A percentile compares a stretch with the other conserved stretches of the same genome.
Evolutionary conservation across 441 rosid species (phyloP).

Genomic region (Euphorbia corollata): DNA sequence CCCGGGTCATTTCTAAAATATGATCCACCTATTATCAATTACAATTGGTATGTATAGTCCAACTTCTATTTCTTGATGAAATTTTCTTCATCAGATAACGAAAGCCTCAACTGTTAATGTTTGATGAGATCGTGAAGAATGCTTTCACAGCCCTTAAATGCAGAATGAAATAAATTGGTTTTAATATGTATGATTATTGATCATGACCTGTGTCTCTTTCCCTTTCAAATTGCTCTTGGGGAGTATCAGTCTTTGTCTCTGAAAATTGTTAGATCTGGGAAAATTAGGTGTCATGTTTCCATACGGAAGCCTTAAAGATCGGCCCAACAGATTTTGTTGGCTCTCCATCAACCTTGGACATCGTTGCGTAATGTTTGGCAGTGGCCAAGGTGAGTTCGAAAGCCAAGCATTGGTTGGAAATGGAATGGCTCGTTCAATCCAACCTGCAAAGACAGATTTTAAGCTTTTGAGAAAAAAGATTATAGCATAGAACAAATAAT

Average conservation of each 20-base stretch:
- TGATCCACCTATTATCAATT: background rate
- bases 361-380: slow-evolving; percentile 17
- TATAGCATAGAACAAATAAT: background rate
- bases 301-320: background rate
- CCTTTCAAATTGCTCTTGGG: slow-evolving; percentile 11
- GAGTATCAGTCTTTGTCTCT: slow-evolving; percentile 12
- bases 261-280: slow-evolving; percentile 12
- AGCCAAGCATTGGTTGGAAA: slow-evolving; percentile 8
- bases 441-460: slow-evolving; percentile 10
- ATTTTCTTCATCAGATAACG: background rate
- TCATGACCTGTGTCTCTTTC: slow-evolving; percentile 17
- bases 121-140: slow-evolving; percentile 1
- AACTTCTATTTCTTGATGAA: background rate
- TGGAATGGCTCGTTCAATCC: slow-evolving; percentile 13
- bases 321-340: slow-evolving; percentile 1
- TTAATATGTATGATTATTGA: background rate
- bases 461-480: background rate
- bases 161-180: background rate
- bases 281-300: background rate
- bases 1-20: background rate
- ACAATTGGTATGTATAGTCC: background rate
- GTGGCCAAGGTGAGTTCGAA: slow-evolving; percentile 17
- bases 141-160: background rate
- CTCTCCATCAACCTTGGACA: slow-evolving; percentile 10
- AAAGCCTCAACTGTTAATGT: background rate